Evolutionary conservation across 2,329 filamentous ascomycete species (phyloP), one percentile per base, ranked within the genome.

Genomic region (Pezicula carpinea): DNA sequence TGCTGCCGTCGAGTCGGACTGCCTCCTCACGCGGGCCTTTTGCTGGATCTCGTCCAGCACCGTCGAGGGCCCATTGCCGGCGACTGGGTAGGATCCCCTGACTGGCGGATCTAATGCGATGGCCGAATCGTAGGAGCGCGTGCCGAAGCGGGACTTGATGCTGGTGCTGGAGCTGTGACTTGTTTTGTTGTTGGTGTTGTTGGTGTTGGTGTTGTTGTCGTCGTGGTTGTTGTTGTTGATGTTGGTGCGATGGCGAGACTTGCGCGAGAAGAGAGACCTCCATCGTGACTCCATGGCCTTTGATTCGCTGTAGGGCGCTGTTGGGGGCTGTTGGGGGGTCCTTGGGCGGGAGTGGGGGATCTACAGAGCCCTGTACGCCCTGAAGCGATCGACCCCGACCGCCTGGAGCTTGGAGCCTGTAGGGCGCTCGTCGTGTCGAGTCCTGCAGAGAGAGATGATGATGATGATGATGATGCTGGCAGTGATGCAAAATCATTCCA

Each of bases 71-170:
- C 68, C 69, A 58, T 72, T 73, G 31, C 69, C 69, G 17, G 63
- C 58, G 26, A 72, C 64, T 3, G 69, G 67, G 47, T 67, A 67
- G 5, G 64, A 64, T 33, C 69, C 72, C 68, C 56, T 60, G 46
- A 69, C 61, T 34, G 69, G 69, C 44, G 68, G 61, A 18, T 62
- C 58, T 29, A 59, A 57, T 7, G 66, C 61, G n/a, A 65, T 57
- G 4, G 65, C 64, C 39, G 61, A 53, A 56, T 71, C 61, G 49
- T 72, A 72, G 11, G 67, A 61, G 42, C 65, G 62, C 8, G 59
- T 60, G 31, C 50, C 44, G 10, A 26, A 26, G 13, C 34, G 23
- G 5, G 41, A 32, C 18, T 32, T 38, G 41, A 18, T 34, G 26
- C 17, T 32, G 15, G 42, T 33, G 11, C 39, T 35, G 17, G 38